phyloP scores from a whole-genome alignment of 768 basidiomycete genomes.

The Tricholoma saponaceum region DNA sequence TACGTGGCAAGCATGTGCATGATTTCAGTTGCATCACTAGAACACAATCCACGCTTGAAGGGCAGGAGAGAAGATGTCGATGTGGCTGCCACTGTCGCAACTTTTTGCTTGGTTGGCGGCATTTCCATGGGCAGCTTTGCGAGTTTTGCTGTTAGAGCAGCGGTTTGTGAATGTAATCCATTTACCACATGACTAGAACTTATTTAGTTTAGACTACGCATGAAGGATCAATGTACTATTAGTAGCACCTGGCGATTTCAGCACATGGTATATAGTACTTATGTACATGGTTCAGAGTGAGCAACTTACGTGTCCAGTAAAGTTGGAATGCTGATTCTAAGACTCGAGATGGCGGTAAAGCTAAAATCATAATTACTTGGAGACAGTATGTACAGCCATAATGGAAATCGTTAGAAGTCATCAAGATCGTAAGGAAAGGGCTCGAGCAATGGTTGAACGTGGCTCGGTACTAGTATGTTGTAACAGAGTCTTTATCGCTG shows the following conservation, averaged over 20 bases:
- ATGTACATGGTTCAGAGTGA: not conserved
- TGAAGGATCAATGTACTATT: not conserved
- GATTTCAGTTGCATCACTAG: slow-evolving; percentile 79
- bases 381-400: not conserved
- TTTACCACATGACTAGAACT: slow-evolving; percentile 32
- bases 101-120: slow-evolving; percentile 76
- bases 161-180: slow-evolving; percentile 73
- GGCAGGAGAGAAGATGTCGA: slow-evolving; percentile 77
- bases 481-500: not conserved
- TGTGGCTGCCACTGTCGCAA: slow-evolving; percentile 76
- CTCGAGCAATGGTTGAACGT: not conserved
- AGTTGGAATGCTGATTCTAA: not conserved
- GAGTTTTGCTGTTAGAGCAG: slow-evolving; percentile 75
- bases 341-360: not conserved
- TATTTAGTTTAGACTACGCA: not conserved
- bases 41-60: slow-evolving; percentile 71
- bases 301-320: not conserved
- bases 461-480: not conserved
- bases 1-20: slow-evolving; percentile 74
- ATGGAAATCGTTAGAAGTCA: not conserved
- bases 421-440: not conserved
- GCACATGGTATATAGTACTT: not conserved
- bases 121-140: slow-evolving; percentile 69
- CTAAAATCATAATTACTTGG: not conserved
- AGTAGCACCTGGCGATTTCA: not conserved